Evolutionary conservation across 192 early-diverging fungal species (phyloP), one percentile per base, ranked within the genome.

Genomic region (Gamsiella multidivaricata): DNA sequence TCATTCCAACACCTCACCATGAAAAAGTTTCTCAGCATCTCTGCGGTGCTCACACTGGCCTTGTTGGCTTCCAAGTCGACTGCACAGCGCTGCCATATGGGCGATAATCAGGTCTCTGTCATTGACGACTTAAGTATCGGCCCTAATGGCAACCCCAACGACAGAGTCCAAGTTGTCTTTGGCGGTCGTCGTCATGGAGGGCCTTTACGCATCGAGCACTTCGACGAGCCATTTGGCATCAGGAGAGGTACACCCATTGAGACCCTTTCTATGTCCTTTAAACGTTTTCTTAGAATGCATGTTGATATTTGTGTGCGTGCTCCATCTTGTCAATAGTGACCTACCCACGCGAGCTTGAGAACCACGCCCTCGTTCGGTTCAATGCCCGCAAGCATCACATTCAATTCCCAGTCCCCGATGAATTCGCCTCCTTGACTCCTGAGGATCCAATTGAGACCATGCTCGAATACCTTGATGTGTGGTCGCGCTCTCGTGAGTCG

Each of bases 341-440:
- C 12, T 62, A 62, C 52, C 64, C 72, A 61, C 72, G 46, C 34
- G 74, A 78, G 54, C 60, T 78, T 22, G 39, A 57, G 41, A 65
- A 65, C 47, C 74, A 78, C 37, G 74, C 60, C 23, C 54, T 78
- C 2, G 61, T 78, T 23, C 74, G 74, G 23, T 78, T 69, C 66
- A 78, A 78, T 33, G 74, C 53, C 57, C 65, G 58, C 26, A 78
- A 78, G 54, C 65, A 69, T 39, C 53, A 68, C 33, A 34, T 78
- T 25, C 18, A 59, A 22, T 76, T 76, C 34, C 69, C 59, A 5
- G 15, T 56, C 33, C 60, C 60, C 5, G 61, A 41, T 5, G 58
- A 51, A 18, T 70, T 61, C 47, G 15, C 37, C 5, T 58, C 33
- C 20, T 20, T 32, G 3, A 29, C 18, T 8, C 23, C 41, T 25